phyloP scores from a whole-genome alignment of 2,329 filamentous ascomycete species.

The Claviceps humidiphila region DNA sequence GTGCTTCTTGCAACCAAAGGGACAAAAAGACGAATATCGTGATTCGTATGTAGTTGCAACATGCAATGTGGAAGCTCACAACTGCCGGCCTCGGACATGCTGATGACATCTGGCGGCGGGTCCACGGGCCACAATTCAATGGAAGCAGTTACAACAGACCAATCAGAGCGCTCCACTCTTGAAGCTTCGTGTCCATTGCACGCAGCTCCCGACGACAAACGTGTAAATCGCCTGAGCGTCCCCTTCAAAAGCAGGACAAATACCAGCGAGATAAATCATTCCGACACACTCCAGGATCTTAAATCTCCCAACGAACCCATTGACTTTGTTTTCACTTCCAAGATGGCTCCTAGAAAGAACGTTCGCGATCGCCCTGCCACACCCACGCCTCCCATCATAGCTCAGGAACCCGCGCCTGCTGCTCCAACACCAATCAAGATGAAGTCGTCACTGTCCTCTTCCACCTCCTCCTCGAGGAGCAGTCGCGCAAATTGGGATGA shows the following conservation, averaged over 20 bases:
- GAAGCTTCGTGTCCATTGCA: conserved; percentile 24
- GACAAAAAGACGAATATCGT: no score
- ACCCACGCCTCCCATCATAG: conserved; percentile 4
- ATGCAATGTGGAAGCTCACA: neutral
- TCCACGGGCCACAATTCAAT: no score
- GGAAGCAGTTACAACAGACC: conserved; percentile 8
- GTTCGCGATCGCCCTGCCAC: conserved; percentile 15
- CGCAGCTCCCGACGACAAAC: neutral
- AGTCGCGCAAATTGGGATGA: conserved; percentile 32
- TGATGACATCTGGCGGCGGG: neutral
- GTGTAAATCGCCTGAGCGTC: no score
- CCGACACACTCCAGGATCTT: neutral
- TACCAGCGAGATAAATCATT: neutral
- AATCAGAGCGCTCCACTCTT: conserved; percentile 18
- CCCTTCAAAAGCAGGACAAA: neutral
- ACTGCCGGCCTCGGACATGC: neutral
- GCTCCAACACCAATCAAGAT: neutral
- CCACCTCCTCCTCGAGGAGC: conserved; percentile 9
- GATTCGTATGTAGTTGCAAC: neutral
- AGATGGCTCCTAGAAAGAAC: conserved; percentile 40
- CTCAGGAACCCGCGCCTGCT: neutral
- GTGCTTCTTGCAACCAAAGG: neutral
- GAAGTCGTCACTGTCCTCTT: neutral
- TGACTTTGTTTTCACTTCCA: neutral
- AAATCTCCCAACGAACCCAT: neutral